phyloP scores from a whole-genome alignment of 192 early-diverging fungal species.

The Funneliformis mosseae region DNA sequence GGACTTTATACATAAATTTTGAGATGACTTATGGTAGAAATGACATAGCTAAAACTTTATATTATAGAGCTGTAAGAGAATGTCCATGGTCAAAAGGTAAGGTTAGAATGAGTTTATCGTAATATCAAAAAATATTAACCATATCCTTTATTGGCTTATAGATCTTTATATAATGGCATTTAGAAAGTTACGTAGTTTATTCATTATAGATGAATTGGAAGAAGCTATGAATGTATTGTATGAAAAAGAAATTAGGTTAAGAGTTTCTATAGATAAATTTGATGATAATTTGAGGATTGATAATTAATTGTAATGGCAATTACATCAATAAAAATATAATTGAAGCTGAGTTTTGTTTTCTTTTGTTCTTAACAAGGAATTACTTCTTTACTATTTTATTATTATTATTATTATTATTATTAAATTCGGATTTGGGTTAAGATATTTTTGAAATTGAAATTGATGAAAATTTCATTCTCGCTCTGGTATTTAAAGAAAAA shows the following conservation, averaged over 20 bases:
- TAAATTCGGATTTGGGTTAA: too few relatives aligned
- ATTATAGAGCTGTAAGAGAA: slow-evolving; percentile 60
- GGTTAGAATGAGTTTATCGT: not conserved
- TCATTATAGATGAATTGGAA: slow-evolving; percentile 51
- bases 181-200: slow-evolving; percentile 40
- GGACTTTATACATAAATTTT: slow-evolving; percentile 64
- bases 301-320: not conserved
- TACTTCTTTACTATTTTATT: too few relatives aligned
- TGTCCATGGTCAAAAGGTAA: slow-evolving; percentile 75
- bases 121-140: slow-evolving; percentile 12
- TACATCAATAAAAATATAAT: slow-evolving; percentile 3
- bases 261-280: slow-evolving; percentile 40
- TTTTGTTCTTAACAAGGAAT: too few relatives aligned
- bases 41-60: slow-evolving; percentile 51
- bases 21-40: slow-evolving; percentile 51
- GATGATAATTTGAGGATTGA: slow-evolving; percentile 1
- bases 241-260: slow-evolving; percentile 67
- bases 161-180: slow-evolving; percentile 61
- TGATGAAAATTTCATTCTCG: too few relatives aligned
- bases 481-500: too few relatives aligned
- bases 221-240: slow-evolving; percentile 61
- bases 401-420: too few relatives aligned
- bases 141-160: slow-evolving; percentile 29
- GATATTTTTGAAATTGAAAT: too few relatives aligned
- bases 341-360: not conserved